Evolutionary conservation across 1,284 basidiomycete genomes (phyloP).

Genomic region (Irpex sp.): DNA sequence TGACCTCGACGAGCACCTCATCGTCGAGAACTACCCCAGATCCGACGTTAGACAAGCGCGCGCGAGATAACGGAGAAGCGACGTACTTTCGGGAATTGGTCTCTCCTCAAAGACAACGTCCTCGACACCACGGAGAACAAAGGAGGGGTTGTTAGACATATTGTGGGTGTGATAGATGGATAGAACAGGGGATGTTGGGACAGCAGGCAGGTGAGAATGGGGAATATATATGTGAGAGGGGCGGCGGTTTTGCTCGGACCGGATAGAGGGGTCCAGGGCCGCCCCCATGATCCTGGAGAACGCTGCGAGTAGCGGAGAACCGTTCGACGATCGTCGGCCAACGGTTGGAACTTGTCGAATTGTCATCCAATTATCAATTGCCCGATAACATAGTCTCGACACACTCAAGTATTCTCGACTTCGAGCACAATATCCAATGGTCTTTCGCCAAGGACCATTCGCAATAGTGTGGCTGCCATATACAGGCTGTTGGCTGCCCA

Average conservation of each 20-base stretch:
- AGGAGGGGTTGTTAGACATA: constrained; percentile 77
- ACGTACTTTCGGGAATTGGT: constrained; percentile 71
- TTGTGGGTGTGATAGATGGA: constrained; percentile 8
- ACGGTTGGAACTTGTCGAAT: constrained; percentile 9
- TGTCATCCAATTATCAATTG: no score
- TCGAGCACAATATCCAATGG: no score
- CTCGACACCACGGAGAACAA: constrained; percentile 75
- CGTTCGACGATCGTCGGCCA: constrained; percentile 6
- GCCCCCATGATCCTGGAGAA: neutral
- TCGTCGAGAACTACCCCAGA: constrained; percentile 54
- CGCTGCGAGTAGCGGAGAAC: neutral
- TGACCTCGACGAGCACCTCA: constrained; percentile 88
- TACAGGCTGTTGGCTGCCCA: neutral
- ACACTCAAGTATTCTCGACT: no score
- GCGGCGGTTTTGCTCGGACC: constrained; percentile 10
- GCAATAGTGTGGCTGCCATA: neutral
- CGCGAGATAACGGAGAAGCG: constrained; percentile 2
- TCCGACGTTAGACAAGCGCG: constrained; percentile 7
- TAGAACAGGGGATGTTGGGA: constrained; percentile 6
- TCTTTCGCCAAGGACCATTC: no score
- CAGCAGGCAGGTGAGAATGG: neutral
- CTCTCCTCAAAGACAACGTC: constrained; percentile 74
- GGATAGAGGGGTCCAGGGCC: neutral
- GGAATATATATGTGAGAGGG: constrained; percentile 6
- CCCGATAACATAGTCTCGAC: no score